These are phyloP conservation scores for Ramaria sp. DNA, from an alignment of 768 basidiomycete genomes.

Conservation along the genomic window DNA sequence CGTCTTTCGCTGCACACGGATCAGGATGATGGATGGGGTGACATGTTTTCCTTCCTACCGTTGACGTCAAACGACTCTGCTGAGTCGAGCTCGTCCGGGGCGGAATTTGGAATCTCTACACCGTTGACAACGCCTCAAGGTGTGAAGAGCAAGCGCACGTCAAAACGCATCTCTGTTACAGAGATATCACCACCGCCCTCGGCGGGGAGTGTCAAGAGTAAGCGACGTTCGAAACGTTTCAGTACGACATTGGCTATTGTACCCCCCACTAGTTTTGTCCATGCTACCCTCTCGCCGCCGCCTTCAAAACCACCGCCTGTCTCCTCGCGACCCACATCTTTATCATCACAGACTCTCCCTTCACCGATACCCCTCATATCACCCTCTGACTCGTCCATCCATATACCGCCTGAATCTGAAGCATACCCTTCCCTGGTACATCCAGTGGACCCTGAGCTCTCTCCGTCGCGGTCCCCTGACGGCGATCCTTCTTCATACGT, in stretches of 20 bases:
- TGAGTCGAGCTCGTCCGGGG: no score
- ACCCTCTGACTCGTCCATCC: neutral
- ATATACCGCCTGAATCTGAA: neutral
- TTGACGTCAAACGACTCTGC: slow-evolving; percentile 2
- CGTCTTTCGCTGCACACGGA: slow-evolving; percentile 46
- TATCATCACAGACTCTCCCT: neutral
- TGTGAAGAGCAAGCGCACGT: neutral
- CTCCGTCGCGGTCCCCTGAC: neutral
- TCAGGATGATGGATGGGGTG: slow-evolving; percentile 34
- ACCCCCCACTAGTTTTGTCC: neutral
- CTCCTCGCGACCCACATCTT: neutral
- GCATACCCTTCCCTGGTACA: no score
- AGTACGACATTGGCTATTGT: neutral
- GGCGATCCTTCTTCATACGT: neutral
- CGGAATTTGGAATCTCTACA: no score
- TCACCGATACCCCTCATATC: neutral
- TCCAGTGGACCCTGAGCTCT: neutral
- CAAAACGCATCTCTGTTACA: neutral
- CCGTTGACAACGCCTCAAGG: no score
- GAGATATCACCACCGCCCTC: neutral
- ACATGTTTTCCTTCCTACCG: slow-evolving; percentile 44
- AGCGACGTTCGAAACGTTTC: neutral
- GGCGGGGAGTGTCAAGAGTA: neutral
- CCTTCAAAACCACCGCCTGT: neutral
- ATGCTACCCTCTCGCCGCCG: neutral